Percentiles rank a stretch among this genome's conserved stretches.
Evolutionary conservation across 1,284 basidiomycete genomes (phyloP).

Genomic region (Microbotryomycetes sp.): DNA sequence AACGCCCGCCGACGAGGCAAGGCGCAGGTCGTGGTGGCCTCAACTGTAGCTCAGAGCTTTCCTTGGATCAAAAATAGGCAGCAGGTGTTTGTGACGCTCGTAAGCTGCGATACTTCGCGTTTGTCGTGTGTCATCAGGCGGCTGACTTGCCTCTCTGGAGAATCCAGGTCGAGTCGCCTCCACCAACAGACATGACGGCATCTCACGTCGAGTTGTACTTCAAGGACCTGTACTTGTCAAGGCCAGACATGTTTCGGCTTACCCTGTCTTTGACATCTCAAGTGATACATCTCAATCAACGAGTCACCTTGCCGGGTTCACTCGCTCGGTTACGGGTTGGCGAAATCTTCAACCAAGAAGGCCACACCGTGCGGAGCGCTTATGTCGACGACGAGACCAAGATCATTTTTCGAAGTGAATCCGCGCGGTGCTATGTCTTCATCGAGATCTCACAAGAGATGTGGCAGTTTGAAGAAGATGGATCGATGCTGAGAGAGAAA

Average conservation of each 20-base stretch:
- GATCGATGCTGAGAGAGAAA: constrained; percentile 56
- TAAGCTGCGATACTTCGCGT: too few relatives aligned
- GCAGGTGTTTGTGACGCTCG: constrained; percentile 10
- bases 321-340: constrained; percentile 67
- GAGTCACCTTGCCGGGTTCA: constrained; percentile 67
- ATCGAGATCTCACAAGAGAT: constrained; percentile 89
- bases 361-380: constrained; percentile 55
- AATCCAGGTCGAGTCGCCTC: constrained; percentile 21
- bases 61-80: constrained; percentile 23
- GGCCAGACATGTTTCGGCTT: constrained; percentile 88
- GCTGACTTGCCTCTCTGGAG: too few relatives aligned
- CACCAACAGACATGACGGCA: constrained; percentile 43
- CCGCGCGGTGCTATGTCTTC: constrained; percentile 78
- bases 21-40: constrained; percentile 16
- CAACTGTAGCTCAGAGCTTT: constrained; percentile 17
- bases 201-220: constrained; percentile 84
- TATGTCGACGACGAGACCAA: constrained; percentile 78
- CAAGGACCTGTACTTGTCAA: constrained; percentile 61
- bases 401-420: constrained; percentile 80
- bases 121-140: too few relatives aligned
- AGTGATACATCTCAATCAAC: constrained; percentile 55
- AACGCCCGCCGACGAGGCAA: constrained; percentile 10
- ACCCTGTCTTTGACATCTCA: constrained; percentile 57
- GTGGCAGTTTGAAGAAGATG: constrained; percentile 96
- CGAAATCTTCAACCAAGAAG: constrained; percentile 59